Base-by-base conservation (phyloP, 2,329 filamentous ascomycete genomes). In the Ophiostoma himal-ulmi region DNA sequence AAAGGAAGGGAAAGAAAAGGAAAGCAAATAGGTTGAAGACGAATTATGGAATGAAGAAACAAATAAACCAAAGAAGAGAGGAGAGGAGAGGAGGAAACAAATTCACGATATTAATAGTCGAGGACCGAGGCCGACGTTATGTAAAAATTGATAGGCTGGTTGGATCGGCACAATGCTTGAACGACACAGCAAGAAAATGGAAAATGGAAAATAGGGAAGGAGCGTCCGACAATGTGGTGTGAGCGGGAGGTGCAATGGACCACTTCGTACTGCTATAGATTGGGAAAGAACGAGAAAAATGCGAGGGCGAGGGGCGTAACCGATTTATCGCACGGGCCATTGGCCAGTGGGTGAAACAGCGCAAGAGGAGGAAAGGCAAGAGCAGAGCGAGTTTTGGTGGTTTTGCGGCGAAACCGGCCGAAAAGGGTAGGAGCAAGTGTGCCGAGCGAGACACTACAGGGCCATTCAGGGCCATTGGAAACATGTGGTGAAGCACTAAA, bases 321-420 rank as follows among this genome's bases (percentile, higher is more conserved):
- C 34, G 17, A 20, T 17, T 39, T 69, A 52, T 69, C 62, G 67
- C 64, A 68, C 68, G 67, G 57, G 44, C 69, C 65, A 69, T 71
- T 72, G 67, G 64, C 69, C 69, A 72, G 70, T 67, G 60, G 54
- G 68, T 67, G 70, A 65, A 62, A 69, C 62, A 71, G 22, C 20
- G 44, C 44, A 20, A 48, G 69, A 65, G 30, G 36, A 65, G 52
- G 37, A 37, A 20, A 52, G 48, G 37, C 62, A 37, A 48, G 64
- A 60, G 54, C 60, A 57, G 68, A 54, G 54, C 37, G 57, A 69
- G 8, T 57, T 57, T 60, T 34, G 22, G 22, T 5, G 22, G 54
- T 17, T 11, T 34, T 26, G 44, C 44, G 44, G 44, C 44, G 44
- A 48, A 65, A 62, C 52, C n/a, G 52, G 52, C n/a, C n/a, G 52